These are phyloP conservation scores for Priceomyces melissophilus DNA, from an alignment of 805 yeast species.

Conservation along the genomic window DNA sequence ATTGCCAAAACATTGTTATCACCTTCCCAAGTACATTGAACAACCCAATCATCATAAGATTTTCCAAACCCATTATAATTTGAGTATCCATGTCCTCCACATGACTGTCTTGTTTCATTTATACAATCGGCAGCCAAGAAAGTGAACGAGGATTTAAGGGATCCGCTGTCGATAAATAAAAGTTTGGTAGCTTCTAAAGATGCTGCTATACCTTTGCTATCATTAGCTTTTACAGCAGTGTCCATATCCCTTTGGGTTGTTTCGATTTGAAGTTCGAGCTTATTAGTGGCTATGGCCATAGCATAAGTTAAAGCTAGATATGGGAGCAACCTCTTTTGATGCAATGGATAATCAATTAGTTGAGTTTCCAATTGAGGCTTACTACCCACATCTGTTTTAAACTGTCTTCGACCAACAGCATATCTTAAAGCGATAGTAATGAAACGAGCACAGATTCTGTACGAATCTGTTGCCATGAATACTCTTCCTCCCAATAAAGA, in stretches of 20 bases:
- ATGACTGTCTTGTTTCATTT: constrained; percentile 87
- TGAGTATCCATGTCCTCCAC: constrained; percentile 96
- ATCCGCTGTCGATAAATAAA: constrained; percentile 79
- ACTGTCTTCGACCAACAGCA: constrained; percentile 87
- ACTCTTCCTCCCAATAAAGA: constrained; percentile 89
- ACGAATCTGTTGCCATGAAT: constrained; percentile 83
- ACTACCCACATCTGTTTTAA: constrained; percentile 39
- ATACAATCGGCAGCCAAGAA: constrained; percentile 80
- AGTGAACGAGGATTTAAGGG: constrained; percentile 84
- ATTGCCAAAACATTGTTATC: constrained; percentile 85
- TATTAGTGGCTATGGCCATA: constrained; percentile 66
- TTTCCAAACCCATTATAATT: constrained; percentile 90
- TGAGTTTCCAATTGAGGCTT: constrained; percentile 55
- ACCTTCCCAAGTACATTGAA: constrained; percentile 98
- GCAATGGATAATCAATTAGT: constrained; percentile 81
- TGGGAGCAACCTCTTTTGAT: constrained; percentile 87
- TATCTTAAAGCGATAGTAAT: constrained; percentile 83
- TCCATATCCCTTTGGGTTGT: constrained; percentile 53
- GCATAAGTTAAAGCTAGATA: constrained; percentile 76
- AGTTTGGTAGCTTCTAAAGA: constrained; percentile 67
- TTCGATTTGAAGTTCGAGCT: constrained; percentile 52
- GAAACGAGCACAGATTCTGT: constrained; percentile 73
- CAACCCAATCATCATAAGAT: constrained; percentile 91
- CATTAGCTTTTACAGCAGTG: constrained; percentile 46
- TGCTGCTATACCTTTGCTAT: constrained; percentile 40